These are phyloP conservation scores for Porphyrellus cyaneotinctus DNA, from an alignment of 768 basidiomycete species.

Conservation along the genomic window DNA sequence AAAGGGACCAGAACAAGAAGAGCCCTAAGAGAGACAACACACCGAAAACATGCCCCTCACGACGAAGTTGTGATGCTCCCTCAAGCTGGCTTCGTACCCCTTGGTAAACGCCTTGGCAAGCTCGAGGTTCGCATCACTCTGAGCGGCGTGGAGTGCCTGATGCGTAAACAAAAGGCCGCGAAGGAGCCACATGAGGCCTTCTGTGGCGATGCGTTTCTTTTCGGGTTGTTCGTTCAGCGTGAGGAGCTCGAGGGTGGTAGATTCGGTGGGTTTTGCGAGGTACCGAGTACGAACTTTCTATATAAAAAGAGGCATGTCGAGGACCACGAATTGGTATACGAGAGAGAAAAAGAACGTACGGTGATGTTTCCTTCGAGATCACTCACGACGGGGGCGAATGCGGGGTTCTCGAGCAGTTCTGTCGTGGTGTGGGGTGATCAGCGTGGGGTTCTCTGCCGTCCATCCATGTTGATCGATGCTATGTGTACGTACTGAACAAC, in stretches of 20 bases:
- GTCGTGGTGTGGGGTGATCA: background rate
- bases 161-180: slow-evolving; percentile 90
- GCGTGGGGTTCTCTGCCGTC: background rate
- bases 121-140: slow-evolving; percentile 51
- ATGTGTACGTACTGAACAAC: slow-evolving; percentile 68
- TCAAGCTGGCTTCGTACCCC: slow-evolving; percentile 79
- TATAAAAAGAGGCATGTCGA: background rate
- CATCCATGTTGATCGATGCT: background rate
- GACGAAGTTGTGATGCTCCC: slow-evolving; percentile 78
- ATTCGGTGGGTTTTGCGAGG: slow-evolving; percentile 57
- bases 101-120: slow-evolving; percentile 72
- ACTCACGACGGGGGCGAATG: slow-evolving; percentile 77
- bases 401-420: slow-evolving; percentile 34
- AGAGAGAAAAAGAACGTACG: slow-evolving; percentile 35
- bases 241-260: slow-evolving; percentile 78
- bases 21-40: slow-evolving; percentile 25
- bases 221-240: slow-evolving; percentile 80
- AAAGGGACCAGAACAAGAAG: background rate
- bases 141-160: slow-evolving; percentile 67
- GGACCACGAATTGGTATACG: background rate
- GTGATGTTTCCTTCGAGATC: slow-evolving; percentile 58
- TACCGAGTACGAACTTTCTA: slow-evolving; percentile 91
- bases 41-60: slow-evolving; percentile 57
- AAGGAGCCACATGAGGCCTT: slow-evolving; percentile 91
- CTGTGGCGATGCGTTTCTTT: slow-evolving; percentile 85